phyloP scores from a whole-genome alignment of 106 monocot genomes.

The Posidonia australis region DNA sequence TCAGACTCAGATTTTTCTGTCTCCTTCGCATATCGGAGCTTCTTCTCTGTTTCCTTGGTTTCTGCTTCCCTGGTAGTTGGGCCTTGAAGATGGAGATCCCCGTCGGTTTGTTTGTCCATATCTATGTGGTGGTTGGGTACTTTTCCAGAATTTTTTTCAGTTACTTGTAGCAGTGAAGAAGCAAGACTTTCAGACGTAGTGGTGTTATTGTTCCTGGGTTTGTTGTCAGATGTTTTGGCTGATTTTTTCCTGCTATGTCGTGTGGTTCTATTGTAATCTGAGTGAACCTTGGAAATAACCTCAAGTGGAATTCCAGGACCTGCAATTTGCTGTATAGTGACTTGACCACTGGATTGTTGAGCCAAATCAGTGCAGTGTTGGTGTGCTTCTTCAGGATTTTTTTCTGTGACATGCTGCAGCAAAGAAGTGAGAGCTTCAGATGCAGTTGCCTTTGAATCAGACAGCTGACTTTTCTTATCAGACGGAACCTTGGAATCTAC shows the following conservation, averaged over 20 bases:
- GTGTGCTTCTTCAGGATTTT: neutral
- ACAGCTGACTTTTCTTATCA: neutral
- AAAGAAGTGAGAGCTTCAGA: neutral
- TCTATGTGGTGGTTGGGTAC: neutral
- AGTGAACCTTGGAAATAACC: no score
- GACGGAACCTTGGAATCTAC: no score
- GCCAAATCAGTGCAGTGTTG: neutral
- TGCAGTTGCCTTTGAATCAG: neutral
- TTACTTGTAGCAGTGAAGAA: neutral
- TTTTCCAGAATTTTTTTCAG: neutral
- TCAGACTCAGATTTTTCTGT: no score
- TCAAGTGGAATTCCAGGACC: neutral
- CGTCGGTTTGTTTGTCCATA: neutral
- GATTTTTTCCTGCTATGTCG: slow-evolving; percentile 6
- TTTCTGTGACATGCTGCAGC: neutral
- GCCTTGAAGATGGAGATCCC: neutral
- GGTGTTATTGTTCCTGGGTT: neutral
- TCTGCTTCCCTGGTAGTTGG: neutral
- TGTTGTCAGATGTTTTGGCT: neutral
- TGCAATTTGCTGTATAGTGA: neutral
- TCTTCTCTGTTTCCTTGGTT: neutral
- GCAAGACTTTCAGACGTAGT: neutral
- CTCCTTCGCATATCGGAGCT: neutral
- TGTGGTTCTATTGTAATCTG: neutral
- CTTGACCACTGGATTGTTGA: neutral